Conservation (phyloP, 768 basidiomycete species). For the Lentinula guzmanii region DNA sequence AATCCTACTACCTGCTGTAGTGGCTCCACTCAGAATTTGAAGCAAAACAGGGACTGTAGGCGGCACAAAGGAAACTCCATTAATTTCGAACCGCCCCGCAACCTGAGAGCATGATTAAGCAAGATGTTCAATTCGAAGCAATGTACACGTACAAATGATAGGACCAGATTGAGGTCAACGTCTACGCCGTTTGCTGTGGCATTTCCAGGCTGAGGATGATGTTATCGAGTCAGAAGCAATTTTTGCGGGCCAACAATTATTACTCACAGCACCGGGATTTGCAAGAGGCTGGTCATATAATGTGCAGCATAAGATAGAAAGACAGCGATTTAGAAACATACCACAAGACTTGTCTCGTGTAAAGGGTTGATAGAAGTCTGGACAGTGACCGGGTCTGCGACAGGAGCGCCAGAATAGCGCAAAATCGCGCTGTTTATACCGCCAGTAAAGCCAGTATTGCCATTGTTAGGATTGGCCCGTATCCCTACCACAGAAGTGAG, state of each 20-base stretch:
- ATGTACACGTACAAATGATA: conserved; percentile 10
- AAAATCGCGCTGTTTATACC: conserved; percentile 33
- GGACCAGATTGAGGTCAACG: conserved; percentile 15
- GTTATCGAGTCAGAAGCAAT: not conserved
- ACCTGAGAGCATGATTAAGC: not conserved
- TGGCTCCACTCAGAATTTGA: conserved; percentile 38
- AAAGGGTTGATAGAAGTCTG: conserved; percentile 17
- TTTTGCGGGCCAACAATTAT: too few species aligned
- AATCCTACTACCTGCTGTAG: conserved; percentile 16
- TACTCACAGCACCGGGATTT: conserved; percentile 6
- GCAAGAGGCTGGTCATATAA: conserved; percentile 4
- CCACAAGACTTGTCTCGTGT: conserved; percentile 19
- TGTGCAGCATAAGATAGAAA: not conserved
- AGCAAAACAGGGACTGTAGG: conserved; percentile 36
- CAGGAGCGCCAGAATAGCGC: conserved; percentile 27
- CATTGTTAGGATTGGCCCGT: conserved; percentile 19
- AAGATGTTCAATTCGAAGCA: not conserved
- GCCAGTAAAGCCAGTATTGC: conserved; percentile 18
- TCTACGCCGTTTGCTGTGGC: conserved; percentile 21
- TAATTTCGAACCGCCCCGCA: conserved; percentile 21
- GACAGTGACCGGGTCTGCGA: conserved; percentile 20
- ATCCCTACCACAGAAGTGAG: conserved; percentile 14
- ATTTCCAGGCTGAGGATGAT: conserved; percentile 18
- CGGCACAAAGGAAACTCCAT: conserved; percentile 20
- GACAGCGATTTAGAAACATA: not conserved